phyloP scores from a whole-genome alignment of 1,139 yeast species.

The Debaryomyces nepalensis region DNA sequence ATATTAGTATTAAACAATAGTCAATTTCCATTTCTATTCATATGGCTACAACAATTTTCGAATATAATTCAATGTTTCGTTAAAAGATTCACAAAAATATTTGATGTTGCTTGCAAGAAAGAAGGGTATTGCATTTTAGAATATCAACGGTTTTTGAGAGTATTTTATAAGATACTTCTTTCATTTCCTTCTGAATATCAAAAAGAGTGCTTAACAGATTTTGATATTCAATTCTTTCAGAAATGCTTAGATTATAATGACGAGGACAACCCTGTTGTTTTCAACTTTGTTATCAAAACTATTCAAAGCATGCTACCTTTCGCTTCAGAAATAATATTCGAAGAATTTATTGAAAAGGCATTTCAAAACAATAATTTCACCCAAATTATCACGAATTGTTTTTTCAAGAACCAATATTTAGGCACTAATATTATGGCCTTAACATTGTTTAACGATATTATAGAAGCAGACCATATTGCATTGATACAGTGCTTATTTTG shows the following conservation, averaged over 20 bases:
- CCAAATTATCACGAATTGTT: not conserved
- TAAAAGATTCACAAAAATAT: conserved; percentile 11
- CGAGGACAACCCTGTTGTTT: not conserved
- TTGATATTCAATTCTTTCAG: conserved; percentile 1
- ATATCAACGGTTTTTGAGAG: conserved; percentile 10
- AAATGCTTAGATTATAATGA: conserved; percentile 2
- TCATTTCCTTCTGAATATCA: not conserved
- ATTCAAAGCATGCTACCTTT: not conserved
- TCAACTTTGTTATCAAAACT: conserved; percentile 2
- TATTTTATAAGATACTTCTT: conserved; percentile 6
- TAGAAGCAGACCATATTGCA: not conserved
- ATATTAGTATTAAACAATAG: conserved; percentile 6
- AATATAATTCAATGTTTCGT: conserved; percentile 12
- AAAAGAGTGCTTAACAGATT: conserved; percentile 1
- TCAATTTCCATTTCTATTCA: conserved; percentile 1
- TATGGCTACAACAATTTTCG: conserved; percentile 15
- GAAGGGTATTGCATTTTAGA: not conserved
- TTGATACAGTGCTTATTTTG: conserved; percentile 8
- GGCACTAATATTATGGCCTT: conserved; percentile 1
- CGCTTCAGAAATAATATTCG: not conserved
- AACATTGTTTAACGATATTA: conserved; percentile 2
- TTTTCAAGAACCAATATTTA: not conserved
- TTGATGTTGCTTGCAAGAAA: conserved; percentile 9
- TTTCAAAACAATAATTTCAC: not conserved
- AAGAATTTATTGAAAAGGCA: not conserved